These are phyloP conservation scores for Venturia pyrina DNA, from an alignment of 2,329 filamentous ascomycete genomes.

Conservation along the genomic window DNA sequence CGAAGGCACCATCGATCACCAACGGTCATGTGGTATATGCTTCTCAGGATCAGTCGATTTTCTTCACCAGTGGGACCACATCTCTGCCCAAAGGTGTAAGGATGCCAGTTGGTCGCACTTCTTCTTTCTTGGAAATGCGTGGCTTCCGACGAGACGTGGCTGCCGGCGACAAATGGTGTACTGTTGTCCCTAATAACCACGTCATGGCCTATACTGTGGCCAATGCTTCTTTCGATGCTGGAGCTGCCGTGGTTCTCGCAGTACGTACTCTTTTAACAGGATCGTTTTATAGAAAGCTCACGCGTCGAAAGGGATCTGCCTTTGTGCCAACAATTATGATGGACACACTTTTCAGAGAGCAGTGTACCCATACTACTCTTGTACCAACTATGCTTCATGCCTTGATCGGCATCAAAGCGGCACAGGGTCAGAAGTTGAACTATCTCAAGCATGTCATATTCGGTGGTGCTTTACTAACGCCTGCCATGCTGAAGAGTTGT, in stretches of 20 bases:
- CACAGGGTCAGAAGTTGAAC: conserved; percentile 20
- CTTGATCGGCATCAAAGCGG: conserved; percentile 22
- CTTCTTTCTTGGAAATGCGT: background rate
- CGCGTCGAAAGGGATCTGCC: conserved; percentile 18
- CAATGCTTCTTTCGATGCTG: conserved; percentile 10
- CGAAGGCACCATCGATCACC: background rate
- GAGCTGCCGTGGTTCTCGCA: conserved; percentile 14
- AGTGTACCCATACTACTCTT: conserved; percentile 23
- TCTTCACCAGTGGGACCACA: conserved; percentile 22
- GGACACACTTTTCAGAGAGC: conserved; percentile 22
- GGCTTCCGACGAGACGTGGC: conserved; percentile 12
- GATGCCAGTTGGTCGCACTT: background rate
- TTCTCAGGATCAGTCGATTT: background rate
- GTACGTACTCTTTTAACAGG: background rate
- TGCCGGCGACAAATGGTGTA: conserved; percentile 20
- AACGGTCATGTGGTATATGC: background rate
- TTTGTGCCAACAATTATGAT: conserved; percentile 25
- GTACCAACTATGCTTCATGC: conserved; percentile 26
- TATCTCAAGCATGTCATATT: conserved; percentile 24
- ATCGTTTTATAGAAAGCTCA: conserved; percentile 15
- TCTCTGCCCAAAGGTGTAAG: conserved; percentile 16
- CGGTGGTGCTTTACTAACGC: conserved; percentile 28
- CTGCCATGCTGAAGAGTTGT: conserved; percentile 26
- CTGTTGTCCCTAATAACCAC: conserved; percentile 19
- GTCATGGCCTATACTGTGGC: conserved; percentile 13